A percentile compares a stretch with the other conserved stretches of the same genome.
These are phyloP conservation scores for Trypanosoma boissoni DNA, from an alignment of 208 protist genomes.

Conservation along the genomic window DNA sequence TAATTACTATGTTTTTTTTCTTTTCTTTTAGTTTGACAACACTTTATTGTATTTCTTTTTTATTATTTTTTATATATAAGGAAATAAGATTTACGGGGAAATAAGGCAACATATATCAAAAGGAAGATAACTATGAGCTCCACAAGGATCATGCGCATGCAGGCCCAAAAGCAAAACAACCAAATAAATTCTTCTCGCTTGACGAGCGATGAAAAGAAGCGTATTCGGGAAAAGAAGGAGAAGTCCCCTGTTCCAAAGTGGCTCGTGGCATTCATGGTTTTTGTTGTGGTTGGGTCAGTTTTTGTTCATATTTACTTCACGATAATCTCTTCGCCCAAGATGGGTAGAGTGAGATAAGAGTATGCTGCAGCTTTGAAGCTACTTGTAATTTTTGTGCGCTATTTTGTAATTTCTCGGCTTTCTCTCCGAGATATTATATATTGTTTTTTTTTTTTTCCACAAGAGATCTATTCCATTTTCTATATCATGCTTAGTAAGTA, in stretches of 20 bases:
- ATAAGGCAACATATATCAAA: no score
- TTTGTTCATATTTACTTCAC: constrained; percentile 78
- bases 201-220: constrained; percentile 55
- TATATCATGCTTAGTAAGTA: constrained; percentile 24
- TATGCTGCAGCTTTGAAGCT: no score
- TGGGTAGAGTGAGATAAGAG: constrained; percentile 19
- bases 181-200: constrained; percentile 36
- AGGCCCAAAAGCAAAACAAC: constrained; percentile 37
- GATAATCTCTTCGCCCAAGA: constrained; percentile 55
- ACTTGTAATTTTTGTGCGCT: no score
- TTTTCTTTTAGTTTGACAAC: background rate
- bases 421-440: background rate
- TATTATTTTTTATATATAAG: no score
- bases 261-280: constrained; percentile 57
- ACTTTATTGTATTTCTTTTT: background rate
- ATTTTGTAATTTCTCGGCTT: no score
- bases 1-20: background rate
- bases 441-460: constrained; percentile 4
- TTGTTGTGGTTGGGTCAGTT: constrained; percentile 62
- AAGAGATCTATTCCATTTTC: background rate
- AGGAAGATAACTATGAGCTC: constrained; percentile 48
- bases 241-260: constrained; percentile 41
- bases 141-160: constrained; percentile 50
- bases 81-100: no score
- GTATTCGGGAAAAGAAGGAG: constrained; percentile 43